Base-by-base conservation (phyloP, 768 basidiomycete species). In the Mycena filopes region DNA sequence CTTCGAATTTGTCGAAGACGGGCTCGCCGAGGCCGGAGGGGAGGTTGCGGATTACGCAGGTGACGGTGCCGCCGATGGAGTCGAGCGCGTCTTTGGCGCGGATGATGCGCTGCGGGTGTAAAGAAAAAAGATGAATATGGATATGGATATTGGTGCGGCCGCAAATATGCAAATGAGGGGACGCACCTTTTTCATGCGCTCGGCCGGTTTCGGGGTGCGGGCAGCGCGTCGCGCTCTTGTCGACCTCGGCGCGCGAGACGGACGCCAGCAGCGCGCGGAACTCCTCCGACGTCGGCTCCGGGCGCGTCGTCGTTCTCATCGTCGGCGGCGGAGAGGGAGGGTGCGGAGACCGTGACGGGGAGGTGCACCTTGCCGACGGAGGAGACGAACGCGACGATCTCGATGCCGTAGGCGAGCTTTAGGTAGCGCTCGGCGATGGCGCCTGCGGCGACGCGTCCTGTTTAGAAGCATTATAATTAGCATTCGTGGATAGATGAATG, bases 1-100 rank as follows among this genome's bases (percentile, higher is more conserved):
- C 98, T 79, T 98, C 97, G 77, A 99, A 91, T 79, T 99, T 99
- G 86, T 99, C 96, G 78, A 99, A 99, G 54, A 94, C 92, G 56
- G 98, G 98, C 78, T 99, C 98, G 53, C 98, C 98, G 29, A 99
- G 87, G 10, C 98, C 98, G 21, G 90, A 80, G 48, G 98, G 98
- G 2, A 91, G 89, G 60, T 90, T 89, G 46, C 97, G 92, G 70
- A 99, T 93, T 41, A 99, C 94, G 76, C 98, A 99, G 60, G 95
- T 99, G 57, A 99, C 89, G 3, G 94, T 97, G n/a, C 98, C 98
- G 54, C 98, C 98, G 67, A 99, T 96, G 4, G 97, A 99, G 81
- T 99, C 98, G 58, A 87, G 81, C 2, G 88, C 84, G 21, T 94
- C 90, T 78, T 98, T 98, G 38, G 98, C 95, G 56, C 93, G 91